Evolutionary conservation across 176 grass and related monocot species (phyloP).

Genomic region (Carex kokanica): DNA sequence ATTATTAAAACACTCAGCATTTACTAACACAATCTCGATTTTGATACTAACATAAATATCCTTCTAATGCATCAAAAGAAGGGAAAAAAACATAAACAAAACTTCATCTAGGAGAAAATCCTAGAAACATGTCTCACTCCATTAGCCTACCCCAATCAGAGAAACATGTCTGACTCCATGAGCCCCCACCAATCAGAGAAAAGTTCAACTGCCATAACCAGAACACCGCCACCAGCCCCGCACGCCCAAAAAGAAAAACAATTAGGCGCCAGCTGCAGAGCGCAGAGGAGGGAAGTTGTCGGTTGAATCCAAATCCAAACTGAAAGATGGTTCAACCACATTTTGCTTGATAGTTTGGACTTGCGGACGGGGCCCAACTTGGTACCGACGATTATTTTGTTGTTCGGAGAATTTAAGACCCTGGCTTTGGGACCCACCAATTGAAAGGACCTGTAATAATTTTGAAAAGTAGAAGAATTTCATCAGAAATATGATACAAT

Average conservation of each 20-base stretch:
- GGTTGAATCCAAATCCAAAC: background rate
- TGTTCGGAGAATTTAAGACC: background rate
- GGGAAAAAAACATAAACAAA: background rate
- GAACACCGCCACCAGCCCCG: background rate
- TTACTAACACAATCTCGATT: background rate
- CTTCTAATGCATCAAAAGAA: background rate
- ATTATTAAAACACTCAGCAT: background rate
- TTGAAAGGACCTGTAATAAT: background rate
- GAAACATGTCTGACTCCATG: background rate
- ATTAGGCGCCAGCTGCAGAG: background rate
- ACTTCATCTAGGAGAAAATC: slow-evolving; percentile 5
- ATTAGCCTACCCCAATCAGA: background rate
- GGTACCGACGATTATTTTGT: no score
- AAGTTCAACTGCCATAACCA: no score
- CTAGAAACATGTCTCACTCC: background rate
- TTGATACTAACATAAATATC: background rate
- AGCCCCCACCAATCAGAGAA: background rate
- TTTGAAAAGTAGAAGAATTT: background rate
- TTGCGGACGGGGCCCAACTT: background rate
- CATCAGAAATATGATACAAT: background rate
- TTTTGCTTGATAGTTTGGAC: background rate
- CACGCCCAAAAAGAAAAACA: background rate
- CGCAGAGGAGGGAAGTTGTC: background rate
- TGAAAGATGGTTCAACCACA: background rate
- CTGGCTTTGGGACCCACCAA: slow-evolving; percentile 5